Base-by-base conservation (phyloP, 2,329 filamentous ascomycete genomes). In the Aureobasidium sp. region DNA sequence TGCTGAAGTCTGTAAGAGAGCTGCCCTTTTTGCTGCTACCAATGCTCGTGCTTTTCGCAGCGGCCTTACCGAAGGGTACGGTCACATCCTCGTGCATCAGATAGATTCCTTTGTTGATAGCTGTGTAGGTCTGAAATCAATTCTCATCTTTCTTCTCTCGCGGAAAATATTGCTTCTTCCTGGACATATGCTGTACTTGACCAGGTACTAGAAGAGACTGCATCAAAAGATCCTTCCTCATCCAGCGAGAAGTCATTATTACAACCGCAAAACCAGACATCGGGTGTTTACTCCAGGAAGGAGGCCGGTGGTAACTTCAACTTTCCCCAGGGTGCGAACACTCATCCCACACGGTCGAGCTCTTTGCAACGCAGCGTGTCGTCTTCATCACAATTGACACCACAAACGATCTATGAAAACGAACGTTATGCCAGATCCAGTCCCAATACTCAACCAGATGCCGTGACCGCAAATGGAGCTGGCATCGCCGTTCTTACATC, bases 1-100 rank as follows among this genome's bases (percentile, higher is more conserved):
- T n/a, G 88, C 90, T 1, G 91, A 97, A 69, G 85, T 97, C 32
- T 96, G 91, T 71, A 85, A 86, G 64, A 83, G 92, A 62, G 87
- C 91, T 1, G 81, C 94, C 10, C 87, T 90, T 64, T 97, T 97
- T 68, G 88, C 97, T 41, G 88, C 90, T 1, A 84, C 87, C 42
- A 86, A 90, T 41, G 89, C 90, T 3, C 85, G 89, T 59, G 85
- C 91, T 27, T 85, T 97, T 77, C 84, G 91, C 58, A 82, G 85
- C 60, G 94, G 97, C 69, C 78, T 97, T 2, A 76, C 85, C 50
- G 79, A 82, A 21, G 85, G 87, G 39, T 78, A 87, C 60, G 72
- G 75, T 14, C 72, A 78, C 4, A 21, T 21, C 21, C 30, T 37
- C 21, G 32, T 58, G 30, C 36, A 48, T 48, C 37, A 44, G n/a